Evolutionary conservation across 169 alveolate genomes (phyloP).

Genomic region (Plasmodium relictum): DNA sequence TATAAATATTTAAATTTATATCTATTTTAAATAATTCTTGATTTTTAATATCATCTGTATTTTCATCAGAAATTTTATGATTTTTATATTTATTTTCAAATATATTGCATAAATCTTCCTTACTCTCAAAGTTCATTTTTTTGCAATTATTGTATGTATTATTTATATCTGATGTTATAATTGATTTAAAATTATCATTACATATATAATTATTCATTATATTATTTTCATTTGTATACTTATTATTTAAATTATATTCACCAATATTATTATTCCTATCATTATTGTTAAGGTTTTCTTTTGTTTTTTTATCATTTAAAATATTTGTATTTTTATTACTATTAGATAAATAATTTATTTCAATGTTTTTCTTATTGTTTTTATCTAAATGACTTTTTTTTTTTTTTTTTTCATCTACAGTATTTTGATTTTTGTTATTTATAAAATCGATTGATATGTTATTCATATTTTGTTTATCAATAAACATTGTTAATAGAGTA

Average conservation of each 20-base stretch:
- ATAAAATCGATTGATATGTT: conserved; percentile 36
- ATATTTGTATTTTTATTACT: neutral
- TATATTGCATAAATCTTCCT: neutral
- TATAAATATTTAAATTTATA: conserved; percentile 76
- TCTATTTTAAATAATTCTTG: conserved; percentile 65
- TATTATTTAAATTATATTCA: neutral
- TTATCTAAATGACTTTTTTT: neutral
- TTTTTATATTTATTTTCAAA: neutral
- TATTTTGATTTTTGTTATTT: neutral
- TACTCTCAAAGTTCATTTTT: neutral
- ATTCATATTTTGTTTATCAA: conserved; percentile 32
- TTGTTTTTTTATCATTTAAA: neutral
- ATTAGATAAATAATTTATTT: neutral
- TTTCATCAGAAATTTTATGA: neutral
- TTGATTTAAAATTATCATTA: neutral
- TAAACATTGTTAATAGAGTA: neutral
- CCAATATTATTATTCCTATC: neutral
- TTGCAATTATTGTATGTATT: neutral
- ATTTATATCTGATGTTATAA: neutral
- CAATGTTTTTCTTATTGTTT: neutral
- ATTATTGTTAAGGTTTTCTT: neutral
- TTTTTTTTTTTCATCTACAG: neutral
- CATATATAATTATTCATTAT: neutral
- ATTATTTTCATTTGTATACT: neutral
- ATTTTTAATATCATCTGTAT: neutral